Base-by-base conservation (phyloP, 345 rosid species). In the Noccaea bulbosa region DNA sequence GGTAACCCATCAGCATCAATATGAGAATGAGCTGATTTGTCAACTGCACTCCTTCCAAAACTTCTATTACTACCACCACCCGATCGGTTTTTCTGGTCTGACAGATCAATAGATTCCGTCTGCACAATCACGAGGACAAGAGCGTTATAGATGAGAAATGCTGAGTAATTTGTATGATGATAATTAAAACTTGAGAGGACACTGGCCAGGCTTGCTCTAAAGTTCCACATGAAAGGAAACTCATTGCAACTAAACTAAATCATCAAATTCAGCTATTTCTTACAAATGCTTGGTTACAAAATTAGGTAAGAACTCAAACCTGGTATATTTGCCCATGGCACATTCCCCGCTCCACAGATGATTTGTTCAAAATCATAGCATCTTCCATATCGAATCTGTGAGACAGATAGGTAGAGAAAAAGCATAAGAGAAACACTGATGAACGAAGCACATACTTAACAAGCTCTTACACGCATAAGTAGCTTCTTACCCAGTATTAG, bases 361-460 rank as follows among this genome's bases (percentile, higher is more conserved):
- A 91, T 78, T 94, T 94, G 65, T 94, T 94, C 65, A 94, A 69
- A 78, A 94, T 94, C 99, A 94, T 94, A 4, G 99, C 96, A 81
- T 94, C 99, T 86, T 94, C 99, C 99, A 94, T 94, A 78, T 94
- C 99, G 77, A 87, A 94, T 60, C 97, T 94, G 62, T 53, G 64
- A 16, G 47, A 78, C 46, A 47, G 22, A 56, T 40, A 14, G 44
- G 55, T 64, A 48, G 45, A 64, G 37, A 54, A 75, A 17, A 24
- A 1, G 54, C 0, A 16, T 62, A 44, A 65, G 67, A 59, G 40
- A 58, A 43, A 40, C 33, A 55, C 11, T 17, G 9, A 37, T 35
- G 9, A 47, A 61, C 20, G 2, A 57, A 41, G 44, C 5, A 48
- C 3, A 57, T 14, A 52, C 11, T 54, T 58, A 46, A 12, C 53